These are phyloP conservation scores for Phytopythium litorale DNA, from an alignment of 352 stramenopile species.

Conservation along the genomic window DNA sequence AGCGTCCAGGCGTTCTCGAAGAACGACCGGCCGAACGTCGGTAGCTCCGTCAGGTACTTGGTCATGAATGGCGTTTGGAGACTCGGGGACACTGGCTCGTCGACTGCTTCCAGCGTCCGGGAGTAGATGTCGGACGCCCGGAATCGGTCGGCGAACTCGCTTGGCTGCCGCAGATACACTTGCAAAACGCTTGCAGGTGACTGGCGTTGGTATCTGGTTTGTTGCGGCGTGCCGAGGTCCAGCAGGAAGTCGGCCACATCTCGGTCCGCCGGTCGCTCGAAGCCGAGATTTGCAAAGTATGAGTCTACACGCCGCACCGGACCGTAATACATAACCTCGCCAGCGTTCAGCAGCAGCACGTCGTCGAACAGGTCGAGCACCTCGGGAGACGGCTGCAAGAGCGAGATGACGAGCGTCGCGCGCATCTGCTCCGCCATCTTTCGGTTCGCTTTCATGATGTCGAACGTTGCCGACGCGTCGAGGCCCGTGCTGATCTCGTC, in stretches of 20 bases:
- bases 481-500: conserved; percentile 93
- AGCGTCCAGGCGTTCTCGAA: conserved; percentile 10
- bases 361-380: conserved; percentile 91
- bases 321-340: conserved; percentile 86
- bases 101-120: conserved; percentile 53
- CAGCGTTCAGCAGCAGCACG: conserved; percentile 83
- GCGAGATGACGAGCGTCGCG: conserved; percentile 27
- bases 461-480: conserved; percentile 86
- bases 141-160: conserved; percentile 13
- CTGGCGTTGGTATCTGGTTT: conserved; percentile 11
- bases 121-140: conserved; percentile 2
- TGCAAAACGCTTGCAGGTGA: background rate
- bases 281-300: conserved; percentile 73
- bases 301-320: conserved; percentile 15
- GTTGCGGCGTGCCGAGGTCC: conserved; percentile 22
- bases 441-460: conserved; percentile 67
- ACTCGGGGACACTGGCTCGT: conserved; percentile 79
- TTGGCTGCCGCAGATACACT: conserved; percentile 5
- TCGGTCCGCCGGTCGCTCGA: conserved; percentile 24
- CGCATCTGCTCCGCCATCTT: conserved; percentile 23
- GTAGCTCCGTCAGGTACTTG: conserved; percentile 9
- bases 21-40: conserved; percentile 9
- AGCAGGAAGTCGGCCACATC: conserved; percentile 35
- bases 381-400: conserved; percentile 61
- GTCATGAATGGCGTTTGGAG: conserved; percentile 58